phyloP scores from a whole-genome alignment of 108 stramenopile species.

The Aurantiochytrium sp. region DNA sequence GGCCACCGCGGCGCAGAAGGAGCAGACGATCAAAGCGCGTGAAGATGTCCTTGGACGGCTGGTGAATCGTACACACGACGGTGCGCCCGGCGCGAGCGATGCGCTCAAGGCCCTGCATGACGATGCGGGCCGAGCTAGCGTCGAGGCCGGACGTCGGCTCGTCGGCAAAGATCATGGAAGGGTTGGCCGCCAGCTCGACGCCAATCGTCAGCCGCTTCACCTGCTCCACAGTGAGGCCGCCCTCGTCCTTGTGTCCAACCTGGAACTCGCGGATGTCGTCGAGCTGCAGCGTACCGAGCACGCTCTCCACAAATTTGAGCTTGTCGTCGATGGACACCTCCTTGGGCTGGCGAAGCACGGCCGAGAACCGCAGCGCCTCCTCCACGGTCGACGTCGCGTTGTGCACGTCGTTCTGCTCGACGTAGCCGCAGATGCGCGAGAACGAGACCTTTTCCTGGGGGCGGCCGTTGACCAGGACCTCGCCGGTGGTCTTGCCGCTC shows the following conservation, averaged over 20 bases:
- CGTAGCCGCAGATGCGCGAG: constrained; percentile 53
- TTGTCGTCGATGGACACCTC: no score
- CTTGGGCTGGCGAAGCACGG: background rate
- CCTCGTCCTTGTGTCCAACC: constrained; percentile 35
- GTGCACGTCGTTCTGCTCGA: constrained; percentile 63
- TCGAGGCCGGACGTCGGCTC: constrained; percentile 58
- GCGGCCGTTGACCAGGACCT: constrained; percentile 62
- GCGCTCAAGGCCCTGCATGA: background rate
- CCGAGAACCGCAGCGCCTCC: constrained; percentile 62
- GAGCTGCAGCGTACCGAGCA: constrained; percentile 27
- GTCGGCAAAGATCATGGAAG: constrained; percentile 70
- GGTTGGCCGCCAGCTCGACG: constrained; percentile 71
- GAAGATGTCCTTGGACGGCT: constrained; percentile 40
- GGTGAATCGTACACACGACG: constrained; percentile 50
- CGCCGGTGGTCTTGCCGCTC: constrained; percentile 59
- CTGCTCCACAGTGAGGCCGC: constrained; percentile 77
- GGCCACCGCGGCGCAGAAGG: constrained; percentile 39
- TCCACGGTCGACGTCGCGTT: constrained; percentile 60
- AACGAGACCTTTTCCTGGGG: constrained; percentile 37
- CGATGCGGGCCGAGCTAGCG: background rate
- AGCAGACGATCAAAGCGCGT: constrained; percentile 39
- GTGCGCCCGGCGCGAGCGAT: background rate
- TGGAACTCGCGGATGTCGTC: background rate
- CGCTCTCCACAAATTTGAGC: background rate
- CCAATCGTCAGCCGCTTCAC: constrained; percentile 77